Conservation (phyloP, 2,329 filamentous ascomycete genomes). For the Exophiala oligosperma region DNA sequence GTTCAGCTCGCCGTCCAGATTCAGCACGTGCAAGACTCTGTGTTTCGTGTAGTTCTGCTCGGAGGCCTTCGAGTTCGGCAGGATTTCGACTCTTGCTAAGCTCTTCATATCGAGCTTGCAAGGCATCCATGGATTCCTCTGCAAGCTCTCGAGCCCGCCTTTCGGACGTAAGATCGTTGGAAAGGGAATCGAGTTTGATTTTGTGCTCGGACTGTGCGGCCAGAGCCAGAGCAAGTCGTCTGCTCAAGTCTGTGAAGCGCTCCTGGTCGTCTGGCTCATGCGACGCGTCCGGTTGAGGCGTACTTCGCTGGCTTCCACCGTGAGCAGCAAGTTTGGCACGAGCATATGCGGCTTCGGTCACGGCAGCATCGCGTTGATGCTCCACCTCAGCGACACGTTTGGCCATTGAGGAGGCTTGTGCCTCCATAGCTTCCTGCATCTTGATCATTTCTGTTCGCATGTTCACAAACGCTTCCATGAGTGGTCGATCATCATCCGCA, state of each 20-base stretch:
- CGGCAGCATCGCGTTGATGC: conserved; percentile 89
- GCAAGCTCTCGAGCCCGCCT: conserved; percentile 77
- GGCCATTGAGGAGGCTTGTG: conserved; percentile 80
- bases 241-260: conserved; percentile 71
- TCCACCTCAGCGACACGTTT: conserved; percentile 92
- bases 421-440: conserved; percentile 85
- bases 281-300: conserved; percentile 57
- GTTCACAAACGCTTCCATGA: conserved; percentile 86
- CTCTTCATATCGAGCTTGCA: conserved; percentile 79
- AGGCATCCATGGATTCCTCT: conserved; percentile 81
- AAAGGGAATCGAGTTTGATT: conserved; percentile 68
- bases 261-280: conserved; percentile 64
- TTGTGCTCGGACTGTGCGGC: conserved; percentile 79
- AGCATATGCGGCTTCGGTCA: conserved; percentile 91
- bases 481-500: conserved; percentile 84
- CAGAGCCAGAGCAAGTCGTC: conserved; percentile 79
- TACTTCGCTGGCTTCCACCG: conserved; percentile 52
- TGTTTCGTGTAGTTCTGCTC: conserved; percentile 77
- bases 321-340: conserved; percentile 89
- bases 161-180: conserved; percentile 75
- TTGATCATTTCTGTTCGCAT: conserved; percentile 89
- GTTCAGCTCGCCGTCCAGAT: conserved; percentile 73
- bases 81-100: conserved; percentile 82
- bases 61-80: conserved; percentile 79
- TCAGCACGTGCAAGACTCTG: conserved; percentile 80